A percentile compares a stretch with the other conserved stretches of the same genome.
phyloP scores from a whole-genome alignment of 2,329 filamentous ascomycete species.

The Zymoseptoria crescenta region DNA sequence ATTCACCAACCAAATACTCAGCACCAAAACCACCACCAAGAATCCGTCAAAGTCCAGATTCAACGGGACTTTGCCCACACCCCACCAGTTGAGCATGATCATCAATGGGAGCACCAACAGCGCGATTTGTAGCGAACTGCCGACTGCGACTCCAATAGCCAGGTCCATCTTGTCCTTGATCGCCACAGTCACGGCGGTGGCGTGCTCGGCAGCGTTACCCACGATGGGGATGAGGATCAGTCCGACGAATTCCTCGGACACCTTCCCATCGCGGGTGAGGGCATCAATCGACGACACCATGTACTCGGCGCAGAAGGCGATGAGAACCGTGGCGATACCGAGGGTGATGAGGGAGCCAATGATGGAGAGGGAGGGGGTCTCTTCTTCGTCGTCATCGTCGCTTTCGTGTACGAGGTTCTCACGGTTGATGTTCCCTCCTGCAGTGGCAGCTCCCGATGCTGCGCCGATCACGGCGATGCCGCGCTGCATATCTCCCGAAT shows the following conservation, averaged over 20 bases:
- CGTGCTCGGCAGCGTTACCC: slow-evolving; percentile 59
- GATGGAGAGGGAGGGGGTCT: slow-evolving; percentile 67
- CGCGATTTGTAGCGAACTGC: slow-evolving; percentile 58
- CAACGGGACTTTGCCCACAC: slow-evolving; percentile 49
- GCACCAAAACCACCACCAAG: slow-evolving; percentile 60
- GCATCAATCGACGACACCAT: slow-evolving; percentile 54
- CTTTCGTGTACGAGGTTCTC: slow-evolving; percentile 42
- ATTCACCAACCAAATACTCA: slow-evolving; percentile 49
- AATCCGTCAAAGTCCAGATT: slow-evolving; percentile 81
- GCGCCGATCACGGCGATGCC: slow-evolving; percentile 48
- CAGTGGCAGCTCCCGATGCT: slow-evolving; percentile 42
- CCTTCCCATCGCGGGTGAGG: slow-evolving; percentile 40
- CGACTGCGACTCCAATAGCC: slow-evolving; percentile 59
- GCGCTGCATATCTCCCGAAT: slow-evolving; percentile 41
- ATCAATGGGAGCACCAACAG: slow-evolving; percentile 54
- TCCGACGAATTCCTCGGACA: slow-evolving; percentile 56
- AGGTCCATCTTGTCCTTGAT: slow-evolving; percentile 63
- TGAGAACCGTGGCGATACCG: slow-evolving; percentile 63
- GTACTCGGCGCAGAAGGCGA: slow-evolving; percentile 67
- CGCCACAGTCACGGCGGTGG: slow-evolving; percentile 53
- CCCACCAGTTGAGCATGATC: slow-evolving; percentile 55
- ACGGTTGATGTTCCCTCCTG: slow-evolving; percentile 44
- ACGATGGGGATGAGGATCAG: slow-evolving; percentile 59
- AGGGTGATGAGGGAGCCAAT: slow-evolving; percentile 66
- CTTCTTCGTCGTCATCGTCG: slow-evolving; percentile 61